Evolutionary conservation across 2,329 filamentous ascomycete genomes (phyloP).

Genomic region (Aspergillus carbonarius): DNA sequence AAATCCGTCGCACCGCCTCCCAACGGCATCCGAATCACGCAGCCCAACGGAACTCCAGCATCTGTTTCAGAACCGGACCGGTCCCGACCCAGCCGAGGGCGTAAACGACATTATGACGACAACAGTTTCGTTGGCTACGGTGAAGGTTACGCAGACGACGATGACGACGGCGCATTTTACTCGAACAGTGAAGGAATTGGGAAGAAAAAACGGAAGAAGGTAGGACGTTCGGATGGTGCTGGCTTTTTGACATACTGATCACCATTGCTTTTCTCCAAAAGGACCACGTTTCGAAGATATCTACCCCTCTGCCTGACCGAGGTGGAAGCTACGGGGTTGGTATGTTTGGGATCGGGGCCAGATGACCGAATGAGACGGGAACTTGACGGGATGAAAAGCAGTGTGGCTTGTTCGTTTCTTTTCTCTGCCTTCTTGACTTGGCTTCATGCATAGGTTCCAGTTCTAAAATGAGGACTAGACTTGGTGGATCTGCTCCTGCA

Average conservation of each 20-base stretch:
- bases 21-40: slow-evolving; percentile 25
- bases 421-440: slow-evolving; percentile 18
- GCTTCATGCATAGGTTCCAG: slow-evolving; percentile 24
- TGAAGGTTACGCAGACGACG: slow-evolving; percentile 52
- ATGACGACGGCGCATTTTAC: slow-evolving; percentile 45
- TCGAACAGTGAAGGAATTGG: slow-evolving; percentile 45
- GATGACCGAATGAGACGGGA: slow-evolving; percentile 29
- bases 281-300: slow-evolving; percentile 44
- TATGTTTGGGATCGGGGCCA: slow-evolving; percentile 47
- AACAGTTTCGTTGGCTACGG: slow-evolving; percentile 53
- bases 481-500: slow-evolving; percentile 4
- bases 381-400: slow-evolving; percentile 24
- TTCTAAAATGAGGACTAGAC: slow-evolving; percentile 18
- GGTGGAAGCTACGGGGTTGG: slow-evolving; percentile 45
- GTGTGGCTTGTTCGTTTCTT: slow-evolving; percentile 17
- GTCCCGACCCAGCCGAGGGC: slow-evolving; percentile 45
- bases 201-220: slow-evolving; percentile 52
- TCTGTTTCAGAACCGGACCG: slow-evolving; percentile 34
- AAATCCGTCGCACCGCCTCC: slow-evolving; percentile 27
- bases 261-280: slow-evolving; percentile 18
- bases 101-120: slow-evolving; percentile 53
- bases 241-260: slow-evolving; percentile 14
- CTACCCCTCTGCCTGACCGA: slow-evolving; percentile 40
- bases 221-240: slow-evolving; percentile 23
- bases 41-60: slow-evolving; percentile 28